These are phyloP conservation scores for Teratosphaeria zuluensis DNA, from an alignment of 2,329 filamentous ascomycete genomes.

Conservation along the genomic window DNA sequence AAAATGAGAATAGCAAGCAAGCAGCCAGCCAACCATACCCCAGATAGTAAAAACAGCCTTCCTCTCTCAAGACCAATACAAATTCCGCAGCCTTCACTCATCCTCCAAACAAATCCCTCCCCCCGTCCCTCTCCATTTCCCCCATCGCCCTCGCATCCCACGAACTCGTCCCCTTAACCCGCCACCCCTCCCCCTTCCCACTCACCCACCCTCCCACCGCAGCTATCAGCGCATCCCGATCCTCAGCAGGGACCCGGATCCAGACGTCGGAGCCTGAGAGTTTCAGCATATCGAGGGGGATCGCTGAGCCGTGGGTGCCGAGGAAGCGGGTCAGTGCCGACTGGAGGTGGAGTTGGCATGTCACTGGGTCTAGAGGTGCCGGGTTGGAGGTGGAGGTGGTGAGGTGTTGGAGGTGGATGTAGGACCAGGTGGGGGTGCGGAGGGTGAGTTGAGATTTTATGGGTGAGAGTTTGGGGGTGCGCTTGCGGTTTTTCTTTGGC, in stretches of 20 bases:
- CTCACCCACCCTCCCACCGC: conserved; percentile 58
- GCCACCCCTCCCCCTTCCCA: conserved; percentile 33
- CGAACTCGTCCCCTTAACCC: conserved; percentile 49
- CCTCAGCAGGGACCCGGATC: conserved; percentile 54
- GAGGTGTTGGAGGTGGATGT: conserved; percentile 33
- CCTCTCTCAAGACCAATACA: background rate
- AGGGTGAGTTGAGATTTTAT: conserved; percentile 29
- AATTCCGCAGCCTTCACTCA: conserved; percentile 20
- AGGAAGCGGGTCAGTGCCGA: conserved; percentile 59
- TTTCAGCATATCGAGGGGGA: conserved; percentile 62
- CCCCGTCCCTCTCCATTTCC: conserved; percentile 27
- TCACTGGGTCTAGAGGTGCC: conserved; percentile 48
- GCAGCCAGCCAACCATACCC: background rate
- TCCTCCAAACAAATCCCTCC: conserved; percentile 39
- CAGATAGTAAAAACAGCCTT: background rate
- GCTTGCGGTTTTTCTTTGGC: conserved; percentile 10
- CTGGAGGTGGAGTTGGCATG: conserved; percentile 53
- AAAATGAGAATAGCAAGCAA: conserved; percentile 2
- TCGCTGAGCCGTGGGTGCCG: conserved; percentile 56
- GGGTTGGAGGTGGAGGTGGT: background rate
- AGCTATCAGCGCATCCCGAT: conserved; percentile 51
- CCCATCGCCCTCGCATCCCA: conserved; percentile 55
- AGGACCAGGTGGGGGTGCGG: conserved; percentile 29
- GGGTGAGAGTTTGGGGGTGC: conserved; percentile 5
- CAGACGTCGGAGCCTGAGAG: conserved; percentile 48